Conservation (phyloP, 768 basidiomycete genomes). For the Mycena epipterygia region DNA sequence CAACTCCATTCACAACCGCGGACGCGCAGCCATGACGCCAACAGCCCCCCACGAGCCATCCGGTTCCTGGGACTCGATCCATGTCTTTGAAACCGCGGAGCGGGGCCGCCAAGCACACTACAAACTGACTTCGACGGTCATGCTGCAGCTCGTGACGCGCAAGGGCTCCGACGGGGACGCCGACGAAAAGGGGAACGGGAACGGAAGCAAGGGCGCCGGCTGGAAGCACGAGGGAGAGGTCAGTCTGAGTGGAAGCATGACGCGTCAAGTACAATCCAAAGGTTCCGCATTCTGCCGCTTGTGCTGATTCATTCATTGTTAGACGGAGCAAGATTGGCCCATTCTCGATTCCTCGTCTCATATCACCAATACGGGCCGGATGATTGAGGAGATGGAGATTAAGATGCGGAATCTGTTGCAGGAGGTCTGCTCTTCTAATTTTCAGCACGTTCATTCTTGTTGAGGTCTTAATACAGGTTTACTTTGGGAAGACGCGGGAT, state of each 20-base stretch:
- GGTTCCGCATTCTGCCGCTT: not conserved
- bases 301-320: constrained; percentile 31
- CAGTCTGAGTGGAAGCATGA: constrained; percentile 95
- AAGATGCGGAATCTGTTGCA: constrained; percentile 97
- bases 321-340: constrained; percentile 92
- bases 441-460: constrained; percentile 3
- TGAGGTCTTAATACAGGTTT: constrained; percentile 67
- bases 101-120: constrained; percentile 94
- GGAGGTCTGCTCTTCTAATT: constrained; percentile 64
- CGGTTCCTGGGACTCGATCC: constrained; percentile 98
- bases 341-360: constrained; percentile 86
- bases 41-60: constrained; percentile 71
- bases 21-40: constrained; percentile 69
- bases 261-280: constrained; percentile 80
- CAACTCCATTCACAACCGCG: not conserved
- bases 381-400: constrained; percentile 99
- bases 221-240: constrained; percentile 82
- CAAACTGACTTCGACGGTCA: constrained; percentile 96
- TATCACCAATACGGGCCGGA: constrained; percentile 92
- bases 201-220: constrained; percentile 54
- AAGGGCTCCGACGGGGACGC: constrained; percentile 49
- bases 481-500: constrained; percentile 97
- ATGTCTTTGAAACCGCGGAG: constrained; percentile 96
- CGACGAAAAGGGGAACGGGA: constrained; percentile 54
- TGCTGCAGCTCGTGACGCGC: constrained; percentile 88